Base-by-base conservation (phyloP, 306 rosid genomes). In the Lathyrus oleraceus region DNA sequence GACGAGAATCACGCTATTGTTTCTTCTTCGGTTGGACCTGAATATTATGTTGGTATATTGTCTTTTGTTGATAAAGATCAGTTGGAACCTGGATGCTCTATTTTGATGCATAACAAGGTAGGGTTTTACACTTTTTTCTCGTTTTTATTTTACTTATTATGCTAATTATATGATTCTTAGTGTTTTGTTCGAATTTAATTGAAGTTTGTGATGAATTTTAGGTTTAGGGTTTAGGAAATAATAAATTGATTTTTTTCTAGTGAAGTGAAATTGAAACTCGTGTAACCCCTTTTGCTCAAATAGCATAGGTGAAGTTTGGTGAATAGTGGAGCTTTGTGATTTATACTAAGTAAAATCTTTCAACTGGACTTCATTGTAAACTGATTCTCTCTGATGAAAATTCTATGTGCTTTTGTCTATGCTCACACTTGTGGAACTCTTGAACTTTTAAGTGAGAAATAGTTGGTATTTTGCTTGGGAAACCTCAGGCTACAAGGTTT, bases 11-110 rank as follows among this genome's bases (percentile, higher is more conserved):
- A 94, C 10, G 99, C 99, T 5, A 94, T 91, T 32, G 99, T 94
- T 69, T 94, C 99, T 5, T 91, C 97, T 1, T 94, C 99, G 10
- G 99, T 94, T 32, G 99, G 99, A 5, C 99, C 99, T 0, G 99
- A 94, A 76, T 94, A 94, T 52, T 94, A 94, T 61, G 99, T 94
- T 8, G 93, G 99, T 3, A 94, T 94, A 19, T 58, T 91, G 75
- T 94, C 99, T 11, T 91, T 94, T 48, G 99, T 94, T 4, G 99
- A 94, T 65, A 94, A 94, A 88, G 99, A 94, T 69, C 99, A 94
- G 71, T 77, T 94, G 8, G 99, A 94, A 66, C 99, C 99, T 73
- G 99, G 99, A 13, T 94, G 99, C 65, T 91, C 99, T 0, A 91
- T 94, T 68, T 75, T 94, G 87, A 94, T 94, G 99, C 99, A 94